Evolutionary conservation across 2,329 filamentous ascomycete genomes (phyloP).

Genomic region (Alternaria triticimaculans): DNA sequence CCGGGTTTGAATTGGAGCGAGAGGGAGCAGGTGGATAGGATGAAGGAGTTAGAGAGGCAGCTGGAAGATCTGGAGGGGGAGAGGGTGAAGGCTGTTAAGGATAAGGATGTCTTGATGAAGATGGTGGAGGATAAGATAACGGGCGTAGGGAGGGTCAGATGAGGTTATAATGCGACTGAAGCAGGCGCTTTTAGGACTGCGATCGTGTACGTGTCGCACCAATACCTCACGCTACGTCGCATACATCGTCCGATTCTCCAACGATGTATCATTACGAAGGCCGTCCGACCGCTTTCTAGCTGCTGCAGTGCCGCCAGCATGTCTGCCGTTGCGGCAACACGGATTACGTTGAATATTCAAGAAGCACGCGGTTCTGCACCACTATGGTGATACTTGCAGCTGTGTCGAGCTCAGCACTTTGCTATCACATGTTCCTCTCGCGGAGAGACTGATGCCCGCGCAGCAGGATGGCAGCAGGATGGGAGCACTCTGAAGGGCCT

Average conservation of each 20-base stretch:
- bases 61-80: conserved; percentile 52
- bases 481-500: not conserved
- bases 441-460: not conserved
- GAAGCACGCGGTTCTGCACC: not conserved
- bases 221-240: not conserved
- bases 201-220: not conserved
- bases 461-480: not conserved
- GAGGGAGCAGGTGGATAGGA: conserved; percentile 72
- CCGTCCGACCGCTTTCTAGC: not conserved
- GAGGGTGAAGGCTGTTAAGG: conserved; percentile 49
- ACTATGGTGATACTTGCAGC: not conserved
- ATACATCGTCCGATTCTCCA: not conserved
- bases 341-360: not conserved
- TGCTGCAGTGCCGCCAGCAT: not conserved
- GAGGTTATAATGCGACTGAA: not conserved
- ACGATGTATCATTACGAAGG: not conserved
- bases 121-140: conserved; percentile 58
- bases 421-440: not conserved
- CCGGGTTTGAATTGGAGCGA: conserved; percentile 82
- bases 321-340: not conserved
- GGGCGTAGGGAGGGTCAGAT: conserved; percentile 28
- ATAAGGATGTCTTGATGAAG: conserved; percentile 52
- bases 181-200: not conserved
- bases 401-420: not conserved
- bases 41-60: conserved; percentile 54